A percentile compares a stretch with the other conserved stretches of the same genome.
Conservation (phyloP, 129 eudicot genomes). For the Apium graveolens region DNA sequence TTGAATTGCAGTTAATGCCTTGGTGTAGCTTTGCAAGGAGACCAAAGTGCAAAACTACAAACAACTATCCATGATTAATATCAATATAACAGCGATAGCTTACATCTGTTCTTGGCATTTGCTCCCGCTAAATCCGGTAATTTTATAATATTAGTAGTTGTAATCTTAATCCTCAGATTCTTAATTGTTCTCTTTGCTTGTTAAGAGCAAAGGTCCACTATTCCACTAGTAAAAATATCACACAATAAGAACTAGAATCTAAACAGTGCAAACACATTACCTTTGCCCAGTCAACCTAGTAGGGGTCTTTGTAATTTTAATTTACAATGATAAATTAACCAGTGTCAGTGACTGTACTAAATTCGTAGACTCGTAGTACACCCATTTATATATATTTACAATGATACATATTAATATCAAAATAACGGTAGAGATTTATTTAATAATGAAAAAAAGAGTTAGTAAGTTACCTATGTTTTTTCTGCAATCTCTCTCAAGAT, state of each 20-base stretch:
- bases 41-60: no score
- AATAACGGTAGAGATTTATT: not conserved
- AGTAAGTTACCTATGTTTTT: conserved; percentile 53
- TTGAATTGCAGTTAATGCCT: no score
- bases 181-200: conserved; percentile 58
- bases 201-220: not conserved
- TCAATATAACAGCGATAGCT: not conserved
- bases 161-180: conserved; percentile 57
- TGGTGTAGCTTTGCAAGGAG: no score
- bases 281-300: conserved; percentile 65
- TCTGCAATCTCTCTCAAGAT: conserved; percentile 70
- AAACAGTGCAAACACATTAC: conserved; percentile 22
- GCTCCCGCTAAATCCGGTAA: conserved; percentile 59
- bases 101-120: conserved; percentile 64
- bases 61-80: not conserved
- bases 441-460: not conserved
- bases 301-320: conserved; percentile 64
- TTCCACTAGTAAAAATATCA: not conserved
- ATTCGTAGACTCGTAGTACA: conserved; percentile 92
- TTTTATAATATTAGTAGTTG: conserved; percentile 52
- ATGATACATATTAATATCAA: not conserved
- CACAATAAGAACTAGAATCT: not conserved
- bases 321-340: conserved; percentile 58
- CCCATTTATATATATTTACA: conserved; percentile 38
- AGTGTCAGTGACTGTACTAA: conserved; percentile 83